Base-by-base conservation (phyloP, 2,329 filamentous ascomycete species). In the Orbilia oligospora region DNA sequence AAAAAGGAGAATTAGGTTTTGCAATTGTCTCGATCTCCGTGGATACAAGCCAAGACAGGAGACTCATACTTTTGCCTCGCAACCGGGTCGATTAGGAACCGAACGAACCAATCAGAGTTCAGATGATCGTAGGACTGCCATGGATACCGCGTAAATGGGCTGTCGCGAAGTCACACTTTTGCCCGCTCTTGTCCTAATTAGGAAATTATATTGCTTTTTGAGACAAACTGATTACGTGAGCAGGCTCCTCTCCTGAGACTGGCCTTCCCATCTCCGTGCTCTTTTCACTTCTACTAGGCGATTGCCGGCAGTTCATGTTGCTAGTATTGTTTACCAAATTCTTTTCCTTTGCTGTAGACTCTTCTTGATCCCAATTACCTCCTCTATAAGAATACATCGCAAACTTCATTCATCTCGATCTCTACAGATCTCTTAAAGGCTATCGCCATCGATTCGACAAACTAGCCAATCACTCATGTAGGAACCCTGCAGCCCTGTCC, bases 121-220 rank as follows among this genome's bases (percentile, higher is more conserved):
- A 9, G 22, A 6, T 6, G 5, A 36, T 9, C 14, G 6, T 8
- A 20, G n/a, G 33, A 36, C 36, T 33, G 24, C 33, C 66, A 58
- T 51, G 65, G 66, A 58, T 69, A 46, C 67, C 73, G 67, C 73
- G 72, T 77, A 70, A 53, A 71, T 70, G 51, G 55, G 41, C 58
- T 58, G 68, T 68, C 75, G 75, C 75, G 75, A 72, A 71, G 68
- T 78, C 75, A 78, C 75, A 72, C 55, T 72, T 72, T 72, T 24
- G 9, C 75, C 27, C 55, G 46, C 53, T 30, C 55, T 20, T 63
- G 53, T 38, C 68, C 68, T 4, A 10, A 61, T 61, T 44, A 22
- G 56, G 56, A 38, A 61, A 14, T 27, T 12, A 41, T 33, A 61
- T 61, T 61, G 56, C 56, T 56, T 38, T 71, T 72, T 67, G 27